These are phyloP conservation scores for Saccharata proteae DNA, from an alignment of 2,329 filamentous ascomycete species.

Conservation along the genomic window DNA sequence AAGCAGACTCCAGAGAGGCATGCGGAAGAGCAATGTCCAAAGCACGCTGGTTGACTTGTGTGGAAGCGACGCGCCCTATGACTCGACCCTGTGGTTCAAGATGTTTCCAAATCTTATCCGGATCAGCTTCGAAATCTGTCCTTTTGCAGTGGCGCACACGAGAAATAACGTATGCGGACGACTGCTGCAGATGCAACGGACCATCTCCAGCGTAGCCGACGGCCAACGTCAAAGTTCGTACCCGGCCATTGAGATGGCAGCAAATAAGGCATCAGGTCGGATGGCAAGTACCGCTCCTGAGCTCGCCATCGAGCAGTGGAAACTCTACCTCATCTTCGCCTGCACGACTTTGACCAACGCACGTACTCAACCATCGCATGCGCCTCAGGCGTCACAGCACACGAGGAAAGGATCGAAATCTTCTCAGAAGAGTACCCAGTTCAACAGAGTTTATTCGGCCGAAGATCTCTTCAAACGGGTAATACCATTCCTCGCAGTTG, in stretches of 20 bases:
- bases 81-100: constrained; percentile 93
- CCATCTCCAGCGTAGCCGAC: constrained; percentile 69
- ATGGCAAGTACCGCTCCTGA: constrained; percentile 61
- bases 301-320: constrained; percentile 92
- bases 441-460: constrained; percentile 77
- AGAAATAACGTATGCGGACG: constrained; percentile 87
- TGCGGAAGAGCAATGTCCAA: constrained; percentile 71
- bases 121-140: constrained; percentile 80
- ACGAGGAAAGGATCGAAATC: constrained; percentile 69
- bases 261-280: constrained; percentile 45
- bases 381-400: constrained; percentile 55
- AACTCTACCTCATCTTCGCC: constrained; percentile 90
- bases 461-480: constrained; percentile 82
- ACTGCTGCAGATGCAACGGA: constrained; percentile 83
- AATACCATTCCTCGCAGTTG: constrained; percentile 72
- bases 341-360: constrained; percentile 88
- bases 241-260: constrained; percentile 50
- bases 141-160: constrained; percentile 80
- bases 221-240: constrained; percentile 36
- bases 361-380: constrained; percentile 44
- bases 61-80: constrained; percentile 88
- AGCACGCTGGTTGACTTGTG: constrained; percentile 87
- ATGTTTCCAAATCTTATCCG: constrained; percentile 92
- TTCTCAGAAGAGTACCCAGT: constrained; percentile 40
- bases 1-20: constrained; percentile 80